Conservation (phyloP, 1,284 basidiomycete genomes). For the Pascua guehoae region DNA sequence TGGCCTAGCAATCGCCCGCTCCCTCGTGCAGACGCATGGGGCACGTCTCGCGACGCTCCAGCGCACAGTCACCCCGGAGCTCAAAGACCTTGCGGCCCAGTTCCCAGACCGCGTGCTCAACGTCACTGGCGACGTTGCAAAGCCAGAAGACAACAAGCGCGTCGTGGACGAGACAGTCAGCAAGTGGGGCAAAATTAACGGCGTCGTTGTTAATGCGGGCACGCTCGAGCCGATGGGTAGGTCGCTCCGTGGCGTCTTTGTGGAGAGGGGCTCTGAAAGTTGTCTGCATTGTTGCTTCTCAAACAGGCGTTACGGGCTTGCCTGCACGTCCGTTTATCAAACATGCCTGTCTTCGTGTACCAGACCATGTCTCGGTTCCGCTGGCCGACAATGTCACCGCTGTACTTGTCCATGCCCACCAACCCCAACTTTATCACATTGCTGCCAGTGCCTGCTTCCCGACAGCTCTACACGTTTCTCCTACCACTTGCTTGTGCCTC, state of each 20-base stretch:
- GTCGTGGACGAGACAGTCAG: constrained; percentile 47
- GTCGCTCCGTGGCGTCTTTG: background rate
- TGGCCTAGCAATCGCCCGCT: constrained; percentile 51
- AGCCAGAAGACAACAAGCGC: constrained; percentile 33
- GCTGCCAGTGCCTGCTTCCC: too few relatives aligned
- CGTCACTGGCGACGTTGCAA: constrained; percentile 50
- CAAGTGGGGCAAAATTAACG: constrained; percentile 52
- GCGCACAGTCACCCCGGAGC: constrained; percentile 50
- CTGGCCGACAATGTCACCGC: too few relatives aligned
- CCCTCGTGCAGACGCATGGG: constrained; percentile 47
- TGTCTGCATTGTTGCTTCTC: background rate
- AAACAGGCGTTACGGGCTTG: too few relatives aligned
- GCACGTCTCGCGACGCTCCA: constrained; percentile 53
- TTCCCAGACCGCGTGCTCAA: constrained; percentile 32
- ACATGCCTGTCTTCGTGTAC: too few relatives aligned
- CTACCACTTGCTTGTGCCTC: too few relatives aligned
- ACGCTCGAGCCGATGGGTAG: constrained; percentile 48
- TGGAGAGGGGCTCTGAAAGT: too few relatives aligned
- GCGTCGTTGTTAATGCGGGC: constrained; percentile 55
- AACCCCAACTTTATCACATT: too few relatives aligned
- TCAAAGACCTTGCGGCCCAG: constrained; percentile 38
- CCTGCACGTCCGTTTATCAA: too few relatives aligned
- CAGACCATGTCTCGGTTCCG: too few relatives aligned
- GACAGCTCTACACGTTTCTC: too few relatives aligned
- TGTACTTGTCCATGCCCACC: too few relatives aligned